These are phyloP conservation scores for Euphrasia confusa DNA, from an alignment of 257 asterid species.

Conservation along the genomic window DNA sequence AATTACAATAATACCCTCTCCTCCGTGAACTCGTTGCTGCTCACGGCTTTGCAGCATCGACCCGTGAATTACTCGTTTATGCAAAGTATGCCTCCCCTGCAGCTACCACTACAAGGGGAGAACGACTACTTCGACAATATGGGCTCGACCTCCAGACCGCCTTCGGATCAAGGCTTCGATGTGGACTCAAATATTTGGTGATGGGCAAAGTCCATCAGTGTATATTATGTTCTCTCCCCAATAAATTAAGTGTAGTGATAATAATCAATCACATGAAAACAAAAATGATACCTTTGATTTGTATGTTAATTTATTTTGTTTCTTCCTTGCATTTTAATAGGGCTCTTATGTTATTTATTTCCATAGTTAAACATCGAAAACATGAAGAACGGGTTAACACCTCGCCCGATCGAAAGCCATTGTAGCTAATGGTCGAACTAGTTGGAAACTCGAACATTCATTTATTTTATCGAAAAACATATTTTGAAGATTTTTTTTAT, in stretches of 20 bases:
- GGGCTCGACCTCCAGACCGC: slow-evolving; percentile 41
- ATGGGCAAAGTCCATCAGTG: background rate
- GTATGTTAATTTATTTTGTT: background rate
- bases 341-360: too few species aligned
- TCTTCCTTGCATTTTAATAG: background rate
- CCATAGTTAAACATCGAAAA: too few species aligned
- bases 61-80: slow-evolving; percentile 24
- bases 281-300: background rate
- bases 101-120: slow-evolving; percentile 30
- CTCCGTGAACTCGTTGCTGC: slow-evolving; percentile 54
- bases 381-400: too few species aligned
- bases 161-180: slow-evolving; percentile 49
- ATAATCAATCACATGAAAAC: background rate
- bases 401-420: too few species aligned
- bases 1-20: slow-evolving; percentile 29
- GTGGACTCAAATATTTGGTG: slow-evolving; percentile 65
- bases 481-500: too few species aligned
- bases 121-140: slow-evolving; percentile 32
- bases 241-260: background rate
- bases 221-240: background rate
- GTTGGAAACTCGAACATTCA: too few species aligned
- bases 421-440: too few species aligned
- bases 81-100: slow-evolving; percentile 15
- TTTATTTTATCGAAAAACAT: too few species aligned
- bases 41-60: slow-evolving; percentile 59